Conservation (phyloP, 2,329 filamentous ascomycete species). For the Sclerotinia trifoliorum region DNA sequence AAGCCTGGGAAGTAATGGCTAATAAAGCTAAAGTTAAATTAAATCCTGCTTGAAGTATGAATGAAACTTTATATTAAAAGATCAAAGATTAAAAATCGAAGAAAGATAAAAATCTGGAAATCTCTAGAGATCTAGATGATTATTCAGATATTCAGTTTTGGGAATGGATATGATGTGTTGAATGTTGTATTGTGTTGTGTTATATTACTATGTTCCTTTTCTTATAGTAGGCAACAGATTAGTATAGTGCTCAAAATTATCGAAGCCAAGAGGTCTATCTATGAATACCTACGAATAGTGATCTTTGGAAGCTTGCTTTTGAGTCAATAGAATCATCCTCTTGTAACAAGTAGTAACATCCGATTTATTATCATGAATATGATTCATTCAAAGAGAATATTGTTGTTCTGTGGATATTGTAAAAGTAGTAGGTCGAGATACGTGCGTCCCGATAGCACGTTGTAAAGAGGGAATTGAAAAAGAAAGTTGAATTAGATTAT, state of each 20-base stretch:
- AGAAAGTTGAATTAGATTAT: no score
- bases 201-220: not conserved
- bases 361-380: no score
- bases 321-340: no score
- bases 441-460: no score
- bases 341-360: no score
- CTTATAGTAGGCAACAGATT: not conserved
- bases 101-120: not conserved
- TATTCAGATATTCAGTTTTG: not conserved
- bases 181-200: not conserved
- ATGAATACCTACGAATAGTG: not conserved
- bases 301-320: not conserved
- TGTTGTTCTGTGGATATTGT: fast-evolving
- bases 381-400: not conserved
- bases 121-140: not conserved
- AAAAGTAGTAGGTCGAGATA: no score
- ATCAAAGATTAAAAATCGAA: not conserved
- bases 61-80: not conserved
- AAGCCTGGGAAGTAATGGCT: not conserved
- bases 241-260: not conserved
- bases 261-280: not conserved
- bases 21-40: no score
- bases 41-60: not conserved
- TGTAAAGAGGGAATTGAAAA: no score
- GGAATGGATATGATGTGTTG: not conserved